Evolutionary conservation across 1,284 basidiomycete genomes (phyloP).

Genomic region (Fistulinella staudtii): DNA sequence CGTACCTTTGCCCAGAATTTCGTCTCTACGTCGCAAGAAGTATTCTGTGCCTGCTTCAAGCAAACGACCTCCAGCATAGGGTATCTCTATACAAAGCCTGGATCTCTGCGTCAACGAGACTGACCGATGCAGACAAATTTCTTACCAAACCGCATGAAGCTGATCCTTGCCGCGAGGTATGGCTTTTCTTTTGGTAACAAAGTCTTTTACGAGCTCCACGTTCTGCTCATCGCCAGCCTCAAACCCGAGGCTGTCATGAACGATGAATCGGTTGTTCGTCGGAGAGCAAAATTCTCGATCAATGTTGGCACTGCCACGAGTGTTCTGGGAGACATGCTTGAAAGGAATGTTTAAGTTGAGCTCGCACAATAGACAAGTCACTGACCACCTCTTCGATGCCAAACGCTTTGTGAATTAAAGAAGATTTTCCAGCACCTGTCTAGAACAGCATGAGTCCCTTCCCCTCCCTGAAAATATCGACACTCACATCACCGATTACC

Average conservation of each 20-base stretch:
- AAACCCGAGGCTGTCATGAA: conserved; percentile 21
- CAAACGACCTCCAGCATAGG: conserved; percentile 13
- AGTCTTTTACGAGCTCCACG: conserved; percentile 2
- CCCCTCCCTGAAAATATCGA: no score
- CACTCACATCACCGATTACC: no score
- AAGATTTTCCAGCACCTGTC: conserved; percentile 20
- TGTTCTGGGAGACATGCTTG: not conserved
- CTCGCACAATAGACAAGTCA: not conserved
- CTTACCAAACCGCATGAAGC: conserved; percentile 18
- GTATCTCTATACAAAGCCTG: conserved; percentile 16
- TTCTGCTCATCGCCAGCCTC: conserved; percentile 14
- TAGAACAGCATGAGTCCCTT: no score
- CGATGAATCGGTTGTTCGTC: conserved; percentile 11
- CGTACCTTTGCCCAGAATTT: conserved; percentile 13
- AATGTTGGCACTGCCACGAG: conserved; percentile 6
- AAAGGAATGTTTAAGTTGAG: not conserved
- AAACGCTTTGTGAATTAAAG: conserved; percentile 12
- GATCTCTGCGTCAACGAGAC: not conserved
- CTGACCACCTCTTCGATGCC: conserved; percentile 12
- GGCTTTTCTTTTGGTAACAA: conserved; percentile 6
- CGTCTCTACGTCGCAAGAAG: conserved; percentile 9
- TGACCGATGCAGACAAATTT: not conserved
- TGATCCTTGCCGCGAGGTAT: conserved; percentile 5
- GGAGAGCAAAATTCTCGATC: conserved; percentile 9
- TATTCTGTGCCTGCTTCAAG: conserved; percentile 11